phyloP scores from a whole-genome alignment of 2,329 filamentous ascomycete species.

The Aspergillus tamarii region DNA sequence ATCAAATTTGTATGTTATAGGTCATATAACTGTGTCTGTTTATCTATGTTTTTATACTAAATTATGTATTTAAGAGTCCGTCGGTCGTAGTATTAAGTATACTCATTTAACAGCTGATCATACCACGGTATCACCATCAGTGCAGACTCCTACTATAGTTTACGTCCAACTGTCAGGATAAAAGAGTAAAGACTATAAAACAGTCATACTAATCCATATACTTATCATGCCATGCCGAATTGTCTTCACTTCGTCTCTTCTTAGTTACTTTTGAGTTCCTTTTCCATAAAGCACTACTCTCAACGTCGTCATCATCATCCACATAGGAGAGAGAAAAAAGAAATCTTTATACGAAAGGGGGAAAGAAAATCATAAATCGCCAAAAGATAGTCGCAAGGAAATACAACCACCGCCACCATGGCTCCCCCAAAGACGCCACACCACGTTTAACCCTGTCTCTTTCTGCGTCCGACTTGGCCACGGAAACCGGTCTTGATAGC shows the following conservation, averaged over 20 bases:
- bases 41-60: neutral
- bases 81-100: too few relatives aligned
- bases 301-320: conserved; percentile 15
- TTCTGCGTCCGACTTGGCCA: conserved; percentile 98
- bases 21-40: neutral
- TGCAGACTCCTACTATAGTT: neutral
- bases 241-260: conserved; percentile 22
- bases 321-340: conserved; percentile 15
- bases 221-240: conserved; percentile 32
- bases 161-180: neutral
- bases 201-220: conserved; percentile 33
- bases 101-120: neutral
- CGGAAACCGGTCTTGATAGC: conserved; percentile 99
- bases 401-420: conserved; percentile 16
- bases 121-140: neutral
- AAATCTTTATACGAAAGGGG: conserved; percentile 24
- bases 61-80: too few relatives aligned
- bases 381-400: conserved; percentile 21
- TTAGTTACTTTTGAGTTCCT: conserved; percentile 12
- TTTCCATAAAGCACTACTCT: conserved; percentile 9
- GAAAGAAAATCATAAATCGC: conserved; percentile 19
- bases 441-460: conserved; percentile 75
- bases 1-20: neutral
- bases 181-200: neutral
- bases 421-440: conserved; percentile 12